Base-by-base conservation (phyloP, 495 filamentous ascomycete genomes). In the Talaromyces proteolyticus region DNA sequence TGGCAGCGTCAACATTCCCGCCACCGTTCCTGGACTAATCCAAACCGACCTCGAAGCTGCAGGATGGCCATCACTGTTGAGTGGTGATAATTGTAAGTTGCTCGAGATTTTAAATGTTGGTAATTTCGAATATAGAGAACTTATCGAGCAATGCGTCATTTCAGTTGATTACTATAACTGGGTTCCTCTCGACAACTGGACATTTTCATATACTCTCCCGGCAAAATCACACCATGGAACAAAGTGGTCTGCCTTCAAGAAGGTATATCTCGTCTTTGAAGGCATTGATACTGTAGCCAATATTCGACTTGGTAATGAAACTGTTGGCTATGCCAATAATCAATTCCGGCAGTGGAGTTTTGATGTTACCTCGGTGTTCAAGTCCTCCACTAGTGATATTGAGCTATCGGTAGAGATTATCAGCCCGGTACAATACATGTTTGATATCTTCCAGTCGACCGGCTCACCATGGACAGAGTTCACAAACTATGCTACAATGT, bases 311-410 rank as follows among this genome's bases (percentile, higher is more conserved):
- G 80, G 78, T 61, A 70, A 68, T 1, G 58, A 76, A 34, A 61
- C 67, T 50, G 68, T 82, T 11, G 78, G 71, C 14, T 63, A 63
- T n/a, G 79, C 78, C 0, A 72, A 77, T 57, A 82, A 80, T 55
- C 77, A 82, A 58, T 82, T 82, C 54, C 69, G 77, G 5, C 77
- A 81, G 52, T 81, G 75, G 53, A 68, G 66, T 36, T 80, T 80
- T 48, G 68, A 81, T 26, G 63, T 80, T 17, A 73, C 76, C 1
- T 57, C 62, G 41, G 60, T 70, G 14, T 42, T 78, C 16, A 43
- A 25, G 12, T 49, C 53, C 2, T 79, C 74, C 57, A 50, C 53
- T 14, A 44, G 45, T 2, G 53, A 53, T 19, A 59, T 66, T 5
- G 49, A 41, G 24, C 58, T 64, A 53, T 72, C 57, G 50, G 73